Conservation (phyloP, 768 basidiomycete species). For the Cystobasidium tubakii region DNA sequence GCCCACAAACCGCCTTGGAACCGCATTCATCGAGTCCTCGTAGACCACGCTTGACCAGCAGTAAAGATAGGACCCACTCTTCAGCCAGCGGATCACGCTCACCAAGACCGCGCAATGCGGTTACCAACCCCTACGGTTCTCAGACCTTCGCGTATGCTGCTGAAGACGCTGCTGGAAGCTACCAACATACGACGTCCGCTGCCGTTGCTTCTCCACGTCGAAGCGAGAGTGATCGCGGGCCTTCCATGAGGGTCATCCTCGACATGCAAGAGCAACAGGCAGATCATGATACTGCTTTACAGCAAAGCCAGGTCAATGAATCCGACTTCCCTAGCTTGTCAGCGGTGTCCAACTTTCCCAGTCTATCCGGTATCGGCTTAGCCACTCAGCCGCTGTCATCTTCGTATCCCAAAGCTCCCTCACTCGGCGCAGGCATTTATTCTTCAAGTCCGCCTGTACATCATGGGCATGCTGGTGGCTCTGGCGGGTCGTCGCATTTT, state of each 20-base stretch:
- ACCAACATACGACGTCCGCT: neutral
- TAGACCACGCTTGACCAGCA: conserved; percentile 3
- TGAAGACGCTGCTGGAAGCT: neutral
- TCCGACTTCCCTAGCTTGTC: conserved; percentile 9
- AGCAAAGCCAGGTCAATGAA: neutral
- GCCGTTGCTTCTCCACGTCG: neutral
- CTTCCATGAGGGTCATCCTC: neutral
- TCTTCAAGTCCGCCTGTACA: neutral
- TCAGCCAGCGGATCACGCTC: conserved; percentile 11
- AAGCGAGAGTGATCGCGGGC: neutral
- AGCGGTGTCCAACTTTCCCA: conserved; percentile 1
- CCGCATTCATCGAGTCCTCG: neutral
- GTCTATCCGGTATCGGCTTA: conserved; percentile 14
- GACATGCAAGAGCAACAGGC: neutral
- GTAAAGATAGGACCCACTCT: conserved; percentile 2
- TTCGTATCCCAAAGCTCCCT: neutral
- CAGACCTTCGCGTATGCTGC: neutral
- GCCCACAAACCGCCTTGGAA: neutral
- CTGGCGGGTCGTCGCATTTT: neutral
- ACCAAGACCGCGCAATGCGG: neutral
- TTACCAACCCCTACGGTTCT: neutral
- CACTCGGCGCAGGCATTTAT: neutral
- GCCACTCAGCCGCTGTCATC: neutral
- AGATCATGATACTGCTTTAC: neutral
- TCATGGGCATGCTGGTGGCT: neutral